Percentiles rank a stretch among this genome's conserved stretches.
Evolutionary conservation across 108 stramenopile genomes (phyloP).

Genomic region (Schizochytrium sp.): DNA sequence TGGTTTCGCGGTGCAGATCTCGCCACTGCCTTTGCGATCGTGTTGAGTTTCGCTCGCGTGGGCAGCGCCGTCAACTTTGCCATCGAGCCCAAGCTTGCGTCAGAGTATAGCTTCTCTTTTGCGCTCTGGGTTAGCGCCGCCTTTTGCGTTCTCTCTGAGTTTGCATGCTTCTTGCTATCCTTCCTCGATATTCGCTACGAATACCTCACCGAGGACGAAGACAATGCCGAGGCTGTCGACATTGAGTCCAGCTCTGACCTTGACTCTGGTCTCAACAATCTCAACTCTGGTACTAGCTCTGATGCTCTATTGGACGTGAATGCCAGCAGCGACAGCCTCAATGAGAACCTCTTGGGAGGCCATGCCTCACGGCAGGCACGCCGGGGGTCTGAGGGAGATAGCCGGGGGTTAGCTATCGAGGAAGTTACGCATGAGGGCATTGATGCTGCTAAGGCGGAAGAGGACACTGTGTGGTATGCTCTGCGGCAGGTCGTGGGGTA

Average conservation of each 20-base stretch:
- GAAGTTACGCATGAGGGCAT: conserved; percentile 10
- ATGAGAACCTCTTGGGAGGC: too few relatives aligned
- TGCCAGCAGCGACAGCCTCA: too few relatives aligned
- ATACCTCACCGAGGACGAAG: conserved; percentile 17
- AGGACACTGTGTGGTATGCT: neutral
- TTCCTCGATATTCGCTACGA: conserved; percentile 22
- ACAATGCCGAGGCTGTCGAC: neutral
- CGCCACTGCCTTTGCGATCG: conserved; percentile 66
- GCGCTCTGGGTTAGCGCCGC: conserved; percentile 41
- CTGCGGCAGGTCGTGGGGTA: neutral
- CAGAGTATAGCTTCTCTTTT: conserved; percentile 34
- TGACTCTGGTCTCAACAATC: neutral
- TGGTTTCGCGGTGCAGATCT: conserved; percentile 69
- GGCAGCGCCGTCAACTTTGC: conserved; percentile 65
- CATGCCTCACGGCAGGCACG: neutral
- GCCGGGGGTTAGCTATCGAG: neutral
- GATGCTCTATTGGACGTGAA: neutral
- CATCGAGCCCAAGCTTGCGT: conserved; percentile 33
- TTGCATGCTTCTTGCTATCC: conserved; percentile 28
- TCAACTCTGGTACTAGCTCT: neutral
- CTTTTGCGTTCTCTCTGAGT: conserved; percentile 46
- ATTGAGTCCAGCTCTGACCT: neutral
- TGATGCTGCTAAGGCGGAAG: neutral
- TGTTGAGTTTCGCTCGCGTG: conserved; percentile 61
- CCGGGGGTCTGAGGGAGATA: neutral